phyloP scores from a whole-genome alignment of 768 basidiomycete genomes.

The Suillus fuscotomentosus region DNA sequence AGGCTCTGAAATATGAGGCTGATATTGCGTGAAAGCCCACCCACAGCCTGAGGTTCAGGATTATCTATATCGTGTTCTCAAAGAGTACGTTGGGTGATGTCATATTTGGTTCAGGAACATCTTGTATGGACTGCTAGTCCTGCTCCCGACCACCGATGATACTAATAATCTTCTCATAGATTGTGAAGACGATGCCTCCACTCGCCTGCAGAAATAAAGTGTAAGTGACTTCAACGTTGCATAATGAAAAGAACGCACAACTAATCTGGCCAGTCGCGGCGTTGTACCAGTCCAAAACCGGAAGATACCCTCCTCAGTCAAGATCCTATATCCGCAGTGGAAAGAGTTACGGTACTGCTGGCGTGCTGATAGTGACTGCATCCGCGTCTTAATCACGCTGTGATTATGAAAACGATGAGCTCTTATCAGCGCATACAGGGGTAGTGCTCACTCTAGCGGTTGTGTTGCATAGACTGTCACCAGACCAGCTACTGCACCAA shows the following conservation, averaged over 20 bases:
- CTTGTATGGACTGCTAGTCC: not conserved
- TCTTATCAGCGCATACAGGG: not conserved
- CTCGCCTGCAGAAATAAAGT: slow-evolving; percentile 56
- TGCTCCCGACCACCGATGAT: slow-evolving; percentile 36
- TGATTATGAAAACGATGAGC: not conserved
- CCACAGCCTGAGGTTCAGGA: not conserved
- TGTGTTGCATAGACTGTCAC: slow-evolving; percentile 93
- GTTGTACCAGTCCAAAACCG: slow-evolving; percentile 98
- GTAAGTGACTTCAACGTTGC: not conserved
- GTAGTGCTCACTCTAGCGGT: slow-evolving; percentile 66
- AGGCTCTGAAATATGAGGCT: not conserved
- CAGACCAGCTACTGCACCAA: slow-evolving; percentile 90
- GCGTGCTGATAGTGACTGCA: slow-evolving; percentile 89
- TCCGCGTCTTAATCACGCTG: slow-evolving; percentile 96
- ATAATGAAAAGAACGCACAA: slow-evolving; percentile 42
- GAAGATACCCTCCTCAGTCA: slow-evolving; percentile 89
- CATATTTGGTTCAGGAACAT: not conserved
- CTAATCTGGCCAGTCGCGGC: slow-evolving; percentile 79
- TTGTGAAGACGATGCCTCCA: slow-evolving; percentile 90
- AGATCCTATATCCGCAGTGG: slow-evolving; percentile 93
- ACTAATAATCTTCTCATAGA: slow-evolving; percentile 82
- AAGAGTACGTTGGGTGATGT: not conserved
- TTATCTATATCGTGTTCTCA: not conserved
- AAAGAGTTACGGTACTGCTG: slow-evolving; percentile 89
- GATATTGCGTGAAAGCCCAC: not conserved